These are phyloP conservation scores for Pythium monospermum DNA, from an alignment of 352 stramenopile species.

Conservation along the genomic window DNA sequence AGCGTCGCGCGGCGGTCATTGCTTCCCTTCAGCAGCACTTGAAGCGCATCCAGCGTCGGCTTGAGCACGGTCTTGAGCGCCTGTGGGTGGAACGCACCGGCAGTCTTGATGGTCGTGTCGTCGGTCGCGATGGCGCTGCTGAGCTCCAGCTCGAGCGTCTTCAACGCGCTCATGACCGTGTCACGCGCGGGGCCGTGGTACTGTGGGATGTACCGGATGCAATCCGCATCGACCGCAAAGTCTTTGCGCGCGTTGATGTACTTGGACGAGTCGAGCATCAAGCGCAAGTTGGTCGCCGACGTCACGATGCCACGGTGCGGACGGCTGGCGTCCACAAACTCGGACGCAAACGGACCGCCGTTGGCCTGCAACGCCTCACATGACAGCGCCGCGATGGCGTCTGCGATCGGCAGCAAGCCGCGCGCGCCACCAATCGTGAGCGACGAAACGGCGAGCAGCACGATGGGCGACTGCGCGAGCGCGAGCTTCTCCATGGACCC, in stretches of 20 bases:
- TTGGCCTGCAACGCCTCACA: conserved; percentile 72
- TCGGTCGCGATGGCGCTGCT: conserved; percentile 42
- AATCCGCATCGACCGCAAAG: conserved; percentile 27
- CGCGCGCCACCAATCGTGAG: conserved; percentile 60
- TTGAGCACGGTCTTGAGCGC: conserved; percentile 55
- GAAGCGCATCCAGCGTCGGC: conserved; percentile 44
- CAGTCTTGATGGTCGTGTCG: conserved; percentile 16
- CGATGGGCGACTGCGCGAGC: conserved; percentile 31
- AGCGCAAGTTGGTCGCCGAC: conserved; percentile 73
- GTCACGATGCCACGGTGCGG: conserved; percentile 86
- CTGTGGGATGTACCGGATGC: conserved; percentile 67
- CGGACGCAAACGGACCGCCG: conserved; percentile 72
- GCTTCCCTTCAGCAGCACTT: conserved; percentile 50
- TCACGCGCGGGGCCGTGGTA: conserved; percentile 79
- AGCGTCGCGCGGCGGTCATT: conserved; percentile 39
- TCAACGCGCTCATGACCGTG: conserved; percentile 54
- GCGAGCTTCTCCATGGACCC: conserved; percentile 30
- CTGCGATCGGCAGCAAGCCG: conserved; percentile 56
- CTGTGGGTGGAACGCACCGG: conserved; percentile 51
- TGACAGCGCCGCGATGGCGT: conserved; percentile 76
- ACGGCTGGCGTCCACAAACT: conserved; percentile 73
- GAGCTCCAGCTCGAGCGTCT: conserved; percentile 71
- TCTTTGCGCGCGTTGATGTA: conserved; percentile 57
- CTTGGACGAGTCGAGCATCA: conserved; percentile 89
- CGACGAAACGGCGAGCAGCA: conserved; percentile 45